Conservation (phyloP, 1,284 basidiomycete genomes). For the Spongiforma sp. region DNA sequence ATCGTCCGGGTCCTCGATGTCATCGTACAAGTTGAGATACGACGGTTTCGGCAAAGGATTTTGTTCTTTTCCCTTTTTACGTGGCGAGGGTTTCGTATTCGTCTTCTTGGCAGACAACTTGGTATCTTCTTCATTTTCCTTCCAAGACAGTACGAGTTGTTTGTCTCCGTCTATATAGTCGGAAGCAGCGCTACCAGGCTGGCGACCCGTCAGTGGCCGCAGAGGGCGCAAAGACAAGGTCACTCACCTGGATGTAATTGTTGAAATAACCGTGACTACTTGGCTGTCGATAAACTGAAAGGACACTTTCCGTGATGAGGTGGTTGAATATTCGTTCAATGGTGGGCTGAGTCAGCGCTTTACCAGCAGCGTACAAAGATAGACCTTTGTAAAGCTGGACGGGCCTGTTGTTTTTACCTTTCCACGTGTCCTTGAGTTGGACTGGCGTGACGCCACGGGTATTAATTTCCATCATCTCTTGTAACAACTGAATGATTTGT, state of each 20-base stretch:
- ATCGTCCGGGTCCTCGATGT: slow-evolving; percentile 36
- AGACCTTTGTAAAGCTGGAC: slow-evolving; percentile 56
- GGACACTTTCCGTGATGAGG: slow-evolving; percentile 52
- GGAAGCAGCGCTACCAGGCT: slow-evolving; percentile 31
- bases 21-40: slow-evolving; percentile 32
- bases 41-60: neutral
- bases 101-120: slow-evolving; percentile 33
- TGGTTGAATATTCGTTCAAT: slow-evolving; percentile 64
- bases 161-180: slow-evolving; percentile 28
- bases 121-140: slow-evolving; percentile 23
- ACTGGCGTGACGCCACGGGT: slow-evolving; percentile 49
- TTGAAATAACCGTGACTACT: slow-evolving; percentile 40
- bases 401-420: slow-evolving; percentile 57
- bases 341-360: slow-evolving; percentile 51
- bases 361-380: slow-evolving; percentile 60
- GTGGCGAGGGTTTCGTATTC: slow-evolving; percentile 10
- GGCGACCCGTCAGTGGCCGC: slow-evolving; percentile 9
- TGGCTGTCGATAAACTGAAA: slow-evolving; percentile 43
- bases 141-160: slow-evolving; percentile 31
- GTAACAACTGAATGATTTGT: slow-evolving; percentile 58
- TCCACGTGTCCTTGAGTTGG: slow-evolving; percentile 62
- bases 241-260: slow-evolving; percentile 32
- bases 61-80: slow-evolving; percentile 31
- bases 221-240: neutral
- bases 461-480: slow-evolving; percentile 43